Evolutionary conservation across 352 stramenopile genomes (phyloP).

Genomic region (Globisporangium cylindrosporum): DNA sequence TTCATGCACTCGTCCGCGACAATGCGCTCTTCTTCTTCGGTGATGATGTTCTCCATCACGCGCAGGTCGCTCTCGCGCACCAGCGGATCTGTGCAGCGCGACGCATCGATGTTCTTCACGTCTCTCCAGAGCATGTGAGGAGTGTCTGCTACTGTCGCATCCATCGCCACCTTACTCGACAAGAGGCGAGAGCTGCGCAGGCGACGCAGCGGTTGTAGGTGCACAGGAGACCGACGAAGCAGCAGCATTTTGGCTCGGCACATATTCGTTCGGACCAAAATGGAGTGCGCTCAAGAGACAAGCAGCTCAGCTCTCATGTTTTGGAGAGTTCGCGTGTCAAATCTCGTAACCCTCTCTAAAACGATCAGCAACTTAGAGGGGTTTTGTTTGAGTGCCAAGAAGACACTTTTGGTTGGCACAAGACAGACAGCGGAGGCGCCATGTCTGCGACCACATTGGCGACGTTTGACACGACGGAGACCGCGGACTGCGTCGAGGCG

Average conservation of each 20-base stretch:
- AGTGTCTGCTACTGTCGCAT: neutral
- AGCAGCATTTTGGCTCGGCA: neutral
- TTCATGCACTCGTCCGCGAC: slow-evolving; percentile 67
- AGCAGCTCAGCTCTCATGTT: neutral
- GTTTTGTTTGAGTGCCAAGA: neutral
- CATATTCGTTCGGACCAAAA: neutral
- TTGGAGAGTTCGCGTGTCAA: slow-evolving; percentile 8
- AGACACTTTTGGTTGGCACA: slow-evolving; percentile 9
- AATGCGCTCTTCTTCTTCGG: slow-evolving; percentile 65
- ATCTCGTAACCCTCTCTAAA: neutral
- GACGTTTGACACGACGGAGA: slow-evolving; percentile 75
- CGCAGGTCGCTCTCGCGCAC: slow-evolving; percentile 61
- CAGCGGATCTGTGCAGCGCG: slow-evolving; percentile 48
- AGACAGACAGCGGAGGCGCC: neutral
- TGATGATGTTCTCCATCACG: slow-evolving; percentile 67
- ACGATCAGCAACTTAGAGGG: neutral
- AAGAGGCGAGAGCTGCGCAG: slow-evolving; percentile 2
- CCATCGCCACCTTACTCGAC: slow-evolving; percentile 1
- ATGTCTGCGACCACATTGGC: slow-evolving; percentile 38
- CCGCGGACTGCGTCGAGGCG: slow-evolving; percentile 82
- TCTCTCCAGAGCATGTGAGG: slow-evolving; percentile 26
- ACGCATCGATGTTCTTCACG: slow-evolving; percentile 54
- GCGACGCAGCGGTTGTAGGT: neutral
- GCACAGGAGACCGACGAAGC: neutral
- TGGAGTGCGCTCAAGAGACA: neutral